phyloP scores from a whole-genome alignment of 2,329 filamentous ascomycete species.

The Colletotrichum neosansevieriae region DNA sequence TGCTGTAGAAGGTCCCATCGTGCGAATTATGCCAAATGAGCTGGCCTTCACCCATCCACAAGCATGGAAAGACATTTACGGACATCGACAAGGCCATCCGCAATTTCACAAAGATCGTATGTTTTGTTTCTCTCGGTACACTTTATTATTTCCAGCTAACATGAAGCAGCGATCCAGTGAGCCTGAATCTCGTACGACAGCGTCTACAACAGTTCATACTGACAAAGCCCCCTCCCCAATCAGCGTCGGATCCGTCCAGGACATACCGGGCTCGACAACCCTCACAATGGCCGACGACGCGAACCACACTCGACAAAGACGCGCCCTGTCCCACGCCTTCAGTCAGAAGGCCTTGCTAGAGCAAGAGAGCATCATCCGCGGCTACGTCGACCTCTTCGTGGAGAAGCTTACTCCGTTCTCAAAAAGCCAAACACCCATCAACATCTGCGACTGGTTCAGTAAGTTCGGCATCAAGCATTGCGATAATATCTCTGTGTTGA shows the following conservation, averaged over 20 bases:
- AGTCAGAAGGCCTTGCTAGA: constrained; percentile 46
- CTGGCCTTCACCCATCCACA: constrained; percentile 41
- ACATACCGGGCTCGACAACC: constrained; percentile 49
- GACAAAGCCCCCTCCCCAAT: too few species aligned
- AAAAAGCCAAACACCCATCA: neutral
- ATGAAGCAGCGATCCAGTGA: constrained; percentile 1
- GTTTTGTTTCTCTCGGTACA: neutral
- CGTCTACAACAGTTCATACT: too few species aligned
- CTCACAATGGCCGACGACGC: constrained; percentile 48
- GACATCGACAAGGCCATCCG: constrained; percentile 26
- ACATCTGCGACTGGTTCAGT: constrained; percentile 29
- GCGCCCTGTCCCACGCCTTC: constrained; percentile 49
- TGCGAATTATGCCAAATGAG: constrained; percentile 41
- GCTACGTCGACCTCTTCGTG: constrained; percentile 46
- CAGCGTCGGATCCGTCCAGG: constrained; percentile 46
- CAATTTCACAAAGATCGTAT: constrained; percentile 35
- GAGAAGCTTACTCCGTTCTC: constrained; percentile 39
- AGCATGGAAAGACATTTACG: constrained; percentile 41
- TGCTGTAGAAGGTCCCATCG: constrained; percentile 36
- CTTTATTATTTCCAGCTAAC: neutral
- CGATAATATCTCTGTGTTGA: too few species aligned
- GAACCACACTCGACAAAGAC: constrained; percentile 51
- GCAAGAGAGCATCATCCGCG: constrained; percentile 46
- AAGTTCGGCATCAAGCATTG: neutral
- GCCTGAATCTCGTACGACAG: neutral